phyloP scores from a whole-genome alignment of 371 early-diverging fungal species.

The Batkoa obscura region DNA sequence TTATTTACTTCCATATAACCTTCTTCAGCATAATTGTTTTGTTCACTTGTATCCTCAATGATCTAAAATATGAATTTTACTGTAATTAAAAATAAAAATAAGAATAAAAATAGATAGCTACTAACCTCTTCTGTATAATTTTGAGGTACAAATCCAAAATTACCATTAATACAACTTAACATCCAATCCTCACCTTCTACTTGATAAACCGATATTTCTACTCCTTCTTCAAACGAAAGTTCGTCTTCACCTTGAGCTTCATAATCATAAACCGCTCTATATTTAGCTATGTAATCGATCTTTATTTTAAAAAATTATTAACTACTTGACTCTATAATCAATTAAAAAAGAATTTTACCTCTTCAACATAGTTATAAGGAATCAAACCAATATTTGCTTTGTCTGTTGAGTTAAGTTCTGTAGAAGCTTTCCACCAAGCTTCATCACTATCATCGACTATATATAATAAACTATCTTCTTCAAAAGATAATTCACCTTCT shows the following conservation, averaged over 20 bases:
- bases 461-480: constrained; percentile 55
- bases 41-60: no score
- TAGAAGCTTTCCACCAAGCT: constrained; percentile 60
- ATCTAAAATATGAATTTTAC: no score
- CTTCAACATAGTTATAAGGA: constrained; percentile 51
- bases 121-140: constrained; percentile 48
- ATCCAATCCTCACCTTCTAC: constrained; percentile 68
- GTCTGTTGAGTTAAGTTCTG: constrained; percentile 21
- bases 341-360: constrained; percentile 25
- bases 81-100: no score
- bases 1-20: no score
- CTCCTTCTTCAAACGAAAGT: constrained; percentile 50
- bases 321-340: no score
- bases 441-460: constrained; percentile 51
- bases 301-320: constrained; percentile 1
- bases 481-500: constrained; percentile 66
- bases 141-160: constrained; percentile 51
- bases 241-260: constrained; percentile 59
- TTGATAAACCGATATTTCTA: constrained; percentile 42
- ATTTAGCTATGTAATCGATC: constrained; percentile 12
- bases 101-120: no score
- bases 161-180: constrained; percentile 29
- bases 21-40: no score
- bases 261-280: constrained; percentile 58
- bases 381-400: constrained; percentile 42